Base-by-base conservation (phyloP, 2,329 filamentous ascomycete species). In the Talaromyces sp. region DNA sequence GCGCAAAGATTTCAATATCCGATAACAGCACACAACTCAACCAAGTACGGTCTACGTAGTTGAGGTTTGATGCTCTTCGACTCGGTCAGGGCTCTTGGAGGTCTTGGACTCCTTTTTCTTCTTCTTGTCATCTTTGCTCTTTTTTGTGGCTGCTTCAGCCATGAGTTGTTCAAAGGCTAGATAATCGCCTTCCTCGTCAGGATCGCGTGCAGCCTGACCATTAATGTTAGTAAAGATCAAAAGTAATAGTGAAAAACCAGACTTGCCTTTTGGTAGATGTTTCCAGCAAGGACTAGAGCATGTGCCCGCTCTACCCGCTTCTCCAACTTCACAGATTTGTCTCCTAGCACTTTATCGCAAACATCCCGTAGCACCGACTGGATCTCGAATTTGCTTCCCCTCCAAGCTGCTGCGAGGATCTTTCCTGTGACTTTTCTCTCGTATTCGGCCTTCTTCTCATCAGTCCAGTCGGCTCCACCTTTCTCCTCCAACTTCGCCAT, bases 81-180 rank as follows among this genome's bases (percentile, higher is more conserved):
- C 28, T n/a, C 37, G 41, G 25, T 37, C 53, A 13, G 52, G 57
- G 36, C 51, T 59, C 36, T 59, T 59, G 6, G 57, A 40, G 25
- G 31, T 5, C 67, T 75, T 77, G 36, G 73, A 66, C 61, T 78
- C 84, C 79, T 77, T 85, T 60, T 80, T 77, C 71, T 91, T 88
- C 58, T 89, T 84, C 68, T 93, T 88, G 72, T 91, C 86, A 69
- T 86, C 83, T 69, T 84, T 82, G 64, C 94, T 91, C 77, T 97
- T 96, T 83, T 97, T 97, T 56, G 91, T 88, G 58, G 92, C 91
- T 4, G 93, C 93, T 72, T 99, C 94, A 53, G 94, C 92, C 74
- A 99, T 96, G 57, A 99, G 86, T 75, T 97, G 91, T 74, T 99
- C 94, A 66, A 99, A 99, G 15, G 93, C 92, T 84, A 99, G 95